A percentile compares a stretch with the other conserved stretches of the same genome.
Evolutionary conservation across 768 basidiomycete species (phyloP).

Genomic region (Coprinopsis cinerea): DNA sequence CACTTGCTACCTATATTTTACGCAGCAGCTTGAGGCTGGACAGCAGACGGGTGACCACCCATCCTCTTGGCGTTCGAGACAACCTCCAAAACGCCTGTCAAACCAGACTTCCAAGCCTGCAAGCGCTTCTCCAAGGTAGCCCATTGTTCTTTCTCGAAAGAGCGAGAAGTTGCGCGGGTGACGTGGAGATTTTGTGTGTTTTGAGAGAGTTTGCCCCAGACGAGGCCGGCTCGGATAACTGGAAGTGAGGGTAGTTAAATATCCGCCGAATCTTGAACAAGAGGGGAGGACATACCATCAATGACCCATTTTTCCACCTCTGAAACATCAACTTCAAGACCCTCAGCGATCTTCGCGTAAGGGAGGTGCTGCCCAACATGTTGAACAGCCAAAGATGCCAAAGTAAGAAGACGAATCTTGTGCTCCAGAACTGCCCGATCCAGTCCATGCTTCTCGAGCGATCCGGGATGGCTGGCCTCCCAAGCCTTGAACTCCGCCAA

Average conservation of each 20-base stretch:
- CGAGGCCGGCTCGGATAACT: constrained; percentile 78
- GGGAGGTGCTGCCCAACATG: constrained; percentile 69
- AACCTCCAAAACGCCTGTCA: constrained; percentile 65
- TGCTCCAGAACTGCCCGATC: constrained; percentile 55
- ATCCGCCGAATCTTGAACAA: background rate
- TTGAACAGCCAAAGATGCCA: constrained; percentile 73
- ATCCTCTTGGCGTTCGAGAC: constrained; percentile 51
- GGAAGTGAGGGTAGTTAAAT: constrained; percentile 4
- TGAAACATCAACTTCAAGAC: constrained; percentile 54
- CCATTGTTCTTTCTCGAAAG: constrained; percentile 79
- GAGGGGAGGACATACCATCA: constrained; percentile 48
- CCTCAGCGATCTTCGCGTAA: constrained; percentile 63
- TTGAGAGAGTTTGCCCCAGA: constrained; percentile 83
- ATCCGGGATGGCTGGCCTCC: constrained; percentile 42
- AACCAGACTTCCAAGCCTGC: constrained; percentile 70
- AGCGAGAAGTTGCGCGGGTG: constrained; percentile 65
- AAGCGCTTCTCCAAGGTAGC: constrained; percentile 67
- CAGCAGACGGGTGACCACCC: constrained; percentile 25
- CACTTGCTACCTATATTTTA: no score
- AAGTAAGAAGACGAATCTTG: constrained; percentile 74
- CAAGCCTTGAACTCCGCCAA: constrained; percentile 59
- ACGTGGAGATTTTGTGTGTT: constrained; percentile 68
- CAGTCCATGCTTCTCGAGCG: constrained; percentile 55
- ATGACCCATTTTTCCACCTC: constrained; percentile 87
- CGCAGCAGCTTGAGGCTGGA: no score